phyloP scores from a whole-genome alignment of 192 early-diverging fungal genomes.

The Podila clonocystis region DNA sequence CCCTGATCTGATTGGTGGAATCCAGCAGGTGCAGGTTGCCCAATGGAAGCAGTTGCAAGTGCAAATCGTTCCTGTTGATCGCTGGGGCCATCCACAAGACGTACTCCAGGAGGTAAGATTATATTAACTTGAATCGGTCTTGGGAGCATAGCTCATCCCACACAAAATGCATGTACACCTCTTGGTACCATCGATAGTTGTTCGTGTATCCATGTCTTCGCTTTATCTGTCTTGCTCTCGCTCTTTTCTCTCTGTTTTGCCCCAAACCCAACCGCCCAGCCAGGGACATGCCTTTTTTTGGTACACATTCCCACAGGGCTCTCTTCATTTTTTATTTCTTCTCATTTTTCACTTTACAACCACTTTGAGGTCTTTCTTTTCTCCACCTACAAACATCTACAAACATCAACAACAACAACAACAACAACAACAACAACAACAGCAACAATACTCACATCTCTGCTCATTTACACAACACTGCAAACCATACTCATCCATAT shows the following conservation, averaged over 20 bases:
- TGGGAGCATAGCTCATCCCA: background rate
- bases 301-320: background rate
- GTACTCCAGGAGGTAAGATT: slow-evolving; percentile 44
- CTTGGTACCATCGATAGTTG: background rate
- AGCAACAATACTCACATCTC: background rate
- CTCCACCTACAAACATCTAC: background rate
- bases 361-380: too few species aligned
- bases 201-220: background rate
- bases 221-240: background rate
- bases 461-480: background rate
- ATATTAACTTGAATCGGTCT: background rate
- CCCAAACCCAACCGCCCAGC: background rate
- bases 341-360: too few species aligned
- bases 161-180: background rate
- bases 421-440: background rate
- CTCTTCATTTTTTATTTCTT: background rate
- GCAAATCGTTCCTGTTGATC: slow-evolving; percentile 32
- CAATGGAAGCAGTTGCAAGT: slow-evolving; percentile 43
- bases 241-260: background rate
- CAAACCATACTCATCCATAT: background rate
- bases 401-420: background rate
- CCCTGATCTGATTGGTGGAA: slow-evolving; percentile 27
- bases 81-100: slow-evolving; percentile 36
- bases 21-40: slow-evolving; percentile 29
- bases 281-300: slow-evolving; percentile 6